phyloP scores from a whole-genome alignment of 192 early-diverging fungal genomes.

The Thamnidium elegans region DNA sequence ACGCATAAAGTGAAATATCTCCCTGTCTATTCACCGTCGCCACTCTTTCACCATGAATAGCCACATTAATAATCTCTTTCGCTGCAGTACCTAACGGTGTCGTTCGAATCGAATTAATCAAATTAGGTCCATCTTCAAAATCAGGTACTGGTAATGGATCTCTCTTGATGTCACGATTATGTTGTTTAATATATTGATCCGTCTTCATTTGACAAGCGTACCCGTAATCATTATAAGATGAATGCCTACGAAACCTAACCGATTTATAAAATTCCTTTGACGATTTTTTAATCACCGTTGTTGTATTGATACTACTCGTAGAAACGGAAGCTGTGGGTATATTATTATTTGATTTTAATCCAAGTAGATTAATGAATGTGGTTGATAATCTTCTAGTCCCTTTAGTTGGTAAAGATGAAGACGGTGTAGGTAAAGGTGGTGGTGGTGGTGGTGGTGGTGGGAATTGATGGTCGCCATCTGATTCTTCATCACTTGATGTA shows the following conservation, averaged over 20 bases:
- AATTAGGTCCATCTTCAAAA: background rate
- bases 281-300: background rate
- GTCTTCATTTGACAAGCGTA: constrained; percentile 33
- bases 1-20: constrained; percentile 31
- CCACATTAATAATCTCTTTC: constrained; percentile 19
- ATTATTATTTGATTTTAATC: constrained; percentile 3
- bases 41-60: constrained; percentile 8
- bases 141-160: background rate
- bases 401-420: constrained; percentile 5
- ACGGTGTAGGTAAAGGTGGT: background rate
- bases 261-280: constrained; percentile 7
- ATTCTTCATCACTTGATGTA: background rate
- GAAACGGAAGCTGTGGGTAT: too few relatives aligned
- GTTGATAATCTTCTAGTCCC: constrained; percentile 3
- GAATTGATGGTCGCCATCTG: background rate
- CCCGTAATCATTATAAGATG: constrained; percentile 38
- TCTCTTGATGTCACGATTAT: background rate
- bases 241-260: constrained; percentile 22
- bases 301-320: background rate
- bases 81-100: constrained; percentile 14
- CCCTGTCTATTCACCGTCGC: constrained; percentile 31
- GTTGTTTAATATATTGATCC: constrained; percentile 26
- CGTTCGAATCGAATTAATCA: constrained; percentile 27
- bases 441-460: background rate
- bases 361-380: constrained; percentile 10